Percentiles rank a stretch among this genome's conserved stretches.
Evolutionary conservation across 805 yeast genomes (phyloP).

Genomic region (Lipomyces lipofer): DNA sequence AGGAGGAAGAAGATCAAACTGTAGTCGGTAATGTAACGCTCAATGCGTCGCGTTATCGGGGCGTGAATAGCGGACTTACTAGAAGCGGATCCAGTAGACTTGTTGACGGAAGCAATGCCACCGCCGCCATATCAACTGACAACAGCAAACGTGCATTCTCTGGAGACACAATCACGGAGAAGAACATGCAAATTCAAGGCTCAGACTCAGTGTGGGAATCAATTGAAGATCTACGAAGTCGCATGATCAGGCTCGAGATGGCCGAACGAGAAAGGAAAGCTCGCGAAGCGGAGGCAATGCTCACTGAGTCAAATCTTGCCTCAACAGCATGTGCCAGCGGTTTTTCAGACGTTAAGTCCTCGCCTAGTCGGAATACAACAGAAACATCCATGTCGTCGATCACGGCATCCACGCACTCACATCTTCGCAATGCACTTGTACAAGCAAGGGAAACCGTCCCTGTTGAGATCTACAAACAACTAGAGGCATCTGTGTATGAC

Average conservation of each 20-base stretch:
- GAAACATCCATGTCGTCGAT: neutral
- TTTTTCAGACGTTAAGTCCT: neutral
- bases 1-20: too few relatives aligned
- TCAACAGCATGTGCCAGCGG: neutral
- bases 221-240: conserved; percentile 14
- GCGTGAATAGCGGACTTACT: too few relatives aligned
- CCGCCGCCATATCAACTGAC: neutral
- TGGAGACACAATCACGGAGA: conserved; percentile 4
- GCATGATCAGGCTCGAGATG: conserved; percentile 8
- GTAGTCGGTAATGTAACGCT: too few relatives aligned
- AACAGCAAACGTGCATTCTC: conserved; percentile 7
- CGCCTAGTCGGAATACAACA: neutral
- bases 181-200: neutral
- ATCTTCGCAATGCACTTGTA: neutral
- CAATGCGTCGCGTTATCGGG: too few relatives aligned
- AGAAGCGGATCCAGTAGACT: neutral
- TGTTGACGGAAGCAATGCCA: neutral
- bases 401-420: neutral
- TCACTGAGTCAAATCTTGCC: neutral
- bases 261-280: conserved; percentile 2
- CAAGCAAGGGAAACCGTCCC: conserved; percentile 2
- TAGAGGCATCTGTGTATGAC: neutral
- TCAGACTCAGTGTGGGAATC: conserved; percentile 10
- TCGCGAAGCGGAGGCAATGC: too few relatives aligned
- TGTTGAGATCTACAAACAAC: neutral